phyloP scores from a whole-genome alignment of 2,329 filamentous ascomycete genomes.

The Pseudocercospora cruenta region DNA sequence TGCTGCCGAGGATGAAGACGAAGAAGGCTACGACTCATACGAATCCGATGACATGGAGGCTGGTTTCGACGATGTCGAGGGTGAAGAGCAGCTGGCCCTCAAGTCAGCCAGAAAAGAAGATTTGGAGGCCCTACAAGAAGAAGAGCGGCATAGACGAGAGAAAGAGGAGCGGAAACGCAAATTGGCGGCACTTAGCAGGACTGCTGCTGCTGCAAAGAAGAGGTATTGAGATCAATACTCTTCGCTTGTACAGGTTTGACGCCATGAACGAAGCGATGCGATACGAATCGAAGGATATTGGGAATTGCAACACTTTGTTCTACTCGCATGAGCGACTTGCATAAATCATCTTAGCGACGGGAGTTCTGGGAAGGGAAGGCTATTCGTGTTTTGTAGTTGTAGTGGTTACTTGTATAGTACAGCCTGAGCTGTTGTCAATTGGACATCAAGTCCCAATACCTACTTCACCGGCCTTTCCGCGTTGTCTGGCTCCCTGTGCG shows the following conservation, averaged over 20 bases:
- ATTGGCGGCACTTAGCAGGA: slow-evolving; percentile 41
- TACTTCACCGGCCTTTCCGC: too few species aligned
- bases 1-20: slow-evolving; percentile 62
- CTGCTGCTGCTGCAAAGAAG: slow-evolving; percentile 39
- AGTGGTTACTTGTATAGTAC: neutral
- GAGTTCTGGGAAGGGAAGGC: neutral
- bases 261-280: slow-evolving; percentile 4
- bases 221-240: slow-evolving; percentile 12
- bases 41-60: slow-evolving; percentile 65
- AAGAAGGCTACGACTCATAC: slow-evolving; percentile 77
- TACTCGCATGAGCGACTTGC: neutral
- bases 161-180: slow-evolving; percentile 59
- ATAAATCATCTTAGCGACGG: slow-evolving; percentile 3
- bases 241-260: neutral
- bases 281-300: neutral
- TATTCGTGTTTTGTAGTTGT: neutral
- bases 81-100: slow-evolving; percentile 69
- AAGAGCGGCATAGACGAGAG: slow-evolving; percentile 63
- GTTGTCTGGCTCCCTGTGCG: too few species aligned
- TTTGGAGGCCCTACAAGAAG: slow-evolving; percentile 64
- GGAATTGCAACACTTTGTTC: neutral
- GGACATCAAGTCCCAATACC: too few species aligned
- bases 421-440: neutral
- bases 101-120: slow-evolving; percentile 69
- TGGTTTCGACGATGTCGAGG: slow-evolving; percentile 72